Evolutionary conservation across 2,329 filamentous ascomycete genomes (phyloP), one percentile per base, ranked within the genome.

Genomic region (Dendrostoma leiphaemia): DNA sequence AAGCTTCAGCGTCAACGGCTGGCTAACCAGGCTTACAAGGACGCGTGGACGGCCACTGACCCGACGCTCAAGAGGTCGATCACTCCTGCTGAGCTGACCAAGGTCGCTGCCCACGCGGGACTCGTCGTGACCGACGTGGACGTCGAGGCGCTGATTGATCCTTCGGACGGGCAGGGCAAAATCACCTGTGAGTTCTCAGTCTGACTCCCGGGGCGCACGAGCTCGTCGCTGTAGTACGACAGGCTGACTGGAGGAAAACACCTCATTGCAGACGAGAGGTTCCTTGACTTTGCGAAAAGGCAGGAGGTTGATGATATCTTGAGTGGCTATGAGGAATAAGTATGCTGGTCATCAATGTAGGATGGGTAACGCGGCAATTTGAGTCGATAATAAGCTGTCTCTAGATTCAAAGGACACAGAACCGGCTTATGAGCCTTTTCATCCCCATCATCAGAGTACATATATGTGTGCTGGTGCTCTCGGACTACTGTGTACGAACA

Each of bases 21-120:
- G 37, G 41, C 54, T 54, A 57, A 54, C 45, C 48, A 51, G 37
- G 47, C 54, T 35, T 57, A 43, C 43, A 57, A 57, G 54, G 54
- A 57, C n/a, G 69, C 69, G 2, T 72, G 70, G 70, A 67, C 65
- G 51, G 58, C 65, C 49, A 67, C 65, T 48, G 69, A 72, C 50
- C 62, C 64, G 4, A 67, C 64, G 3, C 59, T 70, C 19, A 64
- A 69, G 23, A 62, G 68, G 5, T 70, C 65, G 1, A 67, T 72
- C 46, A 68, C 66, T 0, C 60, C 65, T 3, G 62, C 59, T 32
- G 66, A 72, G 57, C 64, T 72, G 35, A 12, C n/a, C 4, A 61
- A 67, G 19, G 69, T 71, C 57, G 47, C 71, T 31, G 63, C 62
- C 4, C 62, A 54, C 5, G 38, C 71, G 29, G 69, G 68, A 1